Evolutionary conservation across 352 stramenopile species (phyloP).

Genomic region (Phytophthora fragariaefolia): DNA sequence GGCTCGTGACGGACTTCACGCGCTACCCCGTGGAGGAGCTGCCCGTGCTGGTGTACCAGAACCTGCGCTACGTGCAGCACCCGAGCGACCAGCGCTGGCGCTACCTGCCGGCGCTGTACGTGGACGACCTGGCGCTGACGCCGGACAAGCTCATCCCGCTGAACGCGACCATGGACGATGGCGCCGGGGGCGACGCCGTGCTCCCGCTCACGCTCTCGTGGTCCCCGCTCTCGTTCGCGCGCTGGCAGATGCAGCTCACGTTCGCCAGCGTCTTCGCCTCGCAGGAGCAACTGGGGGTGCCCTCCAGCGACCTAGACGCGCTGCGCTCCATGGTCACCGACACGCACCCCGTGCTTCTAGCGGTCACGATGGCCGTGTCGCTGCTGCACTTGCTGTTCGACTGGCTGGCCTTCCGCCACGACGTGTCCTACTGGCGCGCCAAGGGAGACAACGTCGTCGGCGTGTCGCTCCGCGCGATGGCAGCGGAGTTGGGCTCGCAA

Average conservation of each 20-base stretch:
- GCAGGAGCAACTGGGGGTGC: conserved; percentile 71
- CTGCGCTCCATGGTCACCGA: conserved; percentile 93
- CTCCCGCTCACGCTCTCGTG: conserved; percentile 72
- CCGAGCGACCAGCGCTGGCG: conserved; percentile 50
- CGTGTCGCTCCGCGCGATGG: conserved; percentile 92
- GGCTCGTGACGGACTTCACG: conserved; percentile 79
- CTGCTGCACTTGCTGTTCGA: conserved; percentile 98
- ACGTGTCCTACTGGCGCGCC: conserved; percentile 96
- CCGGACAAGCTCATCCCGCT: conserved; percentile 75
- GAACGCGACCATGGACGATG: conserved; percentile 54
- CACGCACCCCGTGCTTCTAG: conserved; percentile 96
- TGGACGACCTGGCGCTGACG: conserved; percentile 79
- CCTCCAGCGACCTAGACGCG: conserved; percentile 79
- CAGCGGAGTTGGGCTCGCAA: conserved; percentile 95
- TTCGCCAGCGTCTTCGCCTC: conserved; percentile 67
- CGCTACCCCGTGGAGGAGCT: conserved; percentile 73
- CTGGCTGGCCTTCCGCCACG: conserved; percentile 98
- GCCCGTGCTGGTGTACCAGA: conserved; percentile 72
- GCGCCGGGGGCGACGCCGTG: conserved; percentile 22
- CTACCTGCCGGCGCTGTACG: conserved; percentile 79
- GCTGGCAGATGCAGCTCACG: conserved; percentile 82
- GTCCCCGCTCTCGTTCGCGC: conserved; percentile 78
- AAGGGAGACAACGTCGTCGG: conserved; percentile 95
- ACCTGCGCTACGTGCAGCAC: conserved; percentile 68
- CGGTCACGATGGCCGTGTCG: conserved; percentile 95